Evolutionary conservation across 176 grass and related monocot species (phyloP).

Genomic region (Musa acuminata): DNA sequence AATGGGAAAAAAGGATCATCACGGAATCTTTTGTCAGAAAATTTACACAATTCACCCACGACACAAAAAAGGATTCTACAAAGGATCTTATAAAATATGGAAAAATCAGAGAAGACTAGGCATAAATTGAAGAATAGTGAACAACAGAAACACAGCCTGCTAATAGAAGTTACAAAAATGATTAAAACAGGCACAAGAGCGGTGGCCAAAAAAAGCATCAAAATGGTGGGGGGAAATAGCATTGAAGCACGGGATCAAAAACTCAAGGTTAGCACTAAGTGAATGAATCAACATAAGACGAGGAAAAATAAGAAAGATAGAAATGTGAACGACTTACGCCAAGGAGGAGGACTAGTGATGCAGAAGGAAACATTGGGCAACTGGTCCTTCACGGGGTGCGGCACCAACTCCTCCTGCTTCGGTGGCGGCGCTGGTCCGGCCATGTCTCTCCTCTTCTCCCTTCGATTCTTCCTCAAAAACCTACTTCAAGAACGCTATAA

Average conservation of each 20-base stretch:
- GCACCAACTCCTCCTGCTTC: constrained; percentile 85
- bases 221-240: neutral
- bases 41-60: too few species aligned
- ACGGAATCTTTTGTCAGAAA: too few species aligned
- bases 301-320: neutral
- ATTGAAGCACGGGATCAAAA: neutral
- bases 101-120: too few species aligned
- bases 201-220: neutral
- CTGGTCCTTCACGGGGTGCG: constrained; percentile 89
- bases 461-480: neutral
- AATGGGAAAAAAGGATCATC: too few species aligned
- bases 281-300: neutral
- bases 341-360: constrained; percentile 88
- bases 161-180: neutral
- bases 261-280: neutral
- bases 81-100: too few species aligned
- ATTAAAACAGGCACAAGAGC: neutral
- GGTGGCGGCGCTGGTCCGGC: constrained; percentile 57
- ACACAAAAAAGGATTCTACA: too few species aligned
- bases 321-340: constrained; percentile 61
- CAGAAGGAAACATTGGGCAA: constrained; percentile 62
- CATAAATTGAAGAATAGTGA: too few species aligned
- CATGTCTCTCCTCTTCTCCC: constrained; percentile 35
- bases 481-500: neutral
- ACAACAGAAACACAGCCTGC: too few species aligned